These are phyloP conservation scores for Chlorella sp. DNA, from an alignment of 139 green algal species.

Conservation along the genomic window DNA sequence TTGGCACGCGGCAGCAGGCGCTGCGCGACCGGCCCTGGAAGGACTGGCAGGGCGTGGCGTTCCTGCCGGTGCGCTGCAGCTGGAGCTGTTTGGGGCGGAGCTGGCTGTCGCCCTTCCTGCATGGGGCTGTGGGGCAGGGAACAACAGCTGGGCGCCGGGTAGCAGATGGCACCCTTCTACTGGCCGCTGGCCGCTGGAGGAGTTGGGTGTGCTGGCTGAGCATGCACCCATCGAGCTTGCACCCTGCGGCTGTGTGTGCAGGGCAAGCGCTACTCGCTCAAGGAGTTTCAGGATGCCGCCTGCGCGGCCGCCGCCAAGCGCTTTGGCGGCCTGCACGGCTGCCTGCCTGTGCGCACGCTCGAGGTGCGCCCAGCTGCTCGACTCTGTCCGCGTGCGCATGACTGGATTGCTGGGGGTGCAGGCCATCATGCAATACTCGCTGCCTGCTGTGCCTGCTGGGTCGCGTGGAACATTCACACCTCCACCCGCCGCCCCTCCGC, in stretches of 20 bases:
- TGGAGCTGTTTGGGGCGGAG: not conserved
- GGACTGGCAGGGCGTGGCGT: not conserved
- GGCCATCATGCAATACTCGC: not conserved
- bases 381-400: not conserved
- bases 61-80: not conserved
- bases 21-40: not conserved
- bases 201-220: not conserved
- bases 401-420: not conserved
- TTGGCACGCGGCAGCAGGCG: constrained; percentile 38
- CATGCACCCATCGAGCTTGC: too few relatives aligned
- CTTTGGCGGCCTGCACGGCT: constrained; percentile 22
- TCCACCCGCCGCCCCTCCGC: not conserved
- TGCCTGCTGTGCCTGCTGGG: not conserved
- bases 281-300: constrained; percentile 50
- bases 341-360: constrained; percentile 40
- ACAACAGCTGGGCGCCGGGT: too few relatives aligned
- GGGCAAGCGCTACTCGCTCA: constrained; percentile 33
- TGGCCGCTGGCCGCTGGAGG: not conserved
- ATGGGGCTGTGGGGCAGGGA: too few relatives aligned
- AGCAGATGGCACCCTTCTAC: too few relatives aligned
- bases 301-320: constrained; percentile 13
- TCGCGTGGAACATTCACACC: not conserved
- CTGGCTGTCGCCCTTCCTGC: too few relatives aligned
- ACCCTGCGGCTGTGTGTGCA: not conserved
- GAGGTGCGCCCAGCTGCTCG: constrained; percentile 38